Evolutionary conservation across 2,329 filamentous ascomycete genomes (phyloP).

Genomic region (Colletotrichum chrysophilum): DNA sequence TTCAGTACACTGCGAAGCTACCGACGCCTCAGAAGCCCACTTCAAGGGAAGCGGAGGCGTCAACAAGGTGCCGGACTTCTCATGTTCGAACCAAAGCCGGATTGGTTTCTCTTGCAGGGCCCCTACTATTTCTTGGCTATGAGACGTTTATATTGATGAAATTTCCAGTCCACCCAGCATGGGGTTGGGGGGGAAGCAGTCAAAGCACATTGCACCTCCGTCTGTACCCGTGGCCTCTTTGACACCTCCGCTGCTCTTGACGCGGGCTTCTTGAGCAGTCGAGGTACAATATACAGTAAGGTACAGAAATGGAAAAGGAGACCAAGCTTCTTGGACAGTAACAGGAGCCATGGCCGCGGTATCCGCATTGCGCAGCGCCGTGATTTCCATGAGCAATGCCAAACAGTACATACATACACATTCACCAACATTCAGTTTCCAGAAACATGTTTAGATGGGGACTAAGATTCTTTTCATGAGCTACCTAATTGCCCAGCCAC

Average conservation of each 20-base stretch:
- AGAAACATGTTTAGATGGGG: background rate
- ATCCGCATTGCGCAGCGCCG: background rate
- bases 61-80: too few relatives aligned
- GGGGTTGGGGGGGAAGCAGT: too few relatives aligned
- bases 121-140: too few relatives aligned
- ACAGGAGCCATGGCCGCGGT: background rate
- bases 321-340: background rate
- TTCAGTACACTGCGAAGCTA: too few relatives aligned
- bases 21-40: too few relatives aligned
- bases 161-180: too few relatives aligned
- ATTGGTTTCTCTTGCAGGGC: too few relatives aligned
- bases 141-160: too few relatives aligned
- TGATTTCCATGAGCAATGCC: background rate
- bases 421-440: background rate
- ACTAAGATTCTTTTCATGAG: slow-evolving; percentile 13
- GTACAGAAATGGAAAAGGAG: background rate
- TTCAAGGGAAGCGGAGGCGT: too few relatives aligned
- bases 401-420: background rate
- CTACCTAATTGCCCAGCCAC: slow-evolving; percentile 13
- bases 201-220: too few relatives aligned
- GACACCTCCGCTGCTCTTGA: background rate
- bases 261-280: background rate
- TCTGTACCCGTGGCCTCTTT: background rate
- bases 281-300: background rate
- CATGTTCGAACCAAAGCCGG: too few relatives aligned